These are phyloP conservation scores for Salix purpurea DNA, from an alignment of 345 rosid species.

Conservation along the genomic window DNA sequence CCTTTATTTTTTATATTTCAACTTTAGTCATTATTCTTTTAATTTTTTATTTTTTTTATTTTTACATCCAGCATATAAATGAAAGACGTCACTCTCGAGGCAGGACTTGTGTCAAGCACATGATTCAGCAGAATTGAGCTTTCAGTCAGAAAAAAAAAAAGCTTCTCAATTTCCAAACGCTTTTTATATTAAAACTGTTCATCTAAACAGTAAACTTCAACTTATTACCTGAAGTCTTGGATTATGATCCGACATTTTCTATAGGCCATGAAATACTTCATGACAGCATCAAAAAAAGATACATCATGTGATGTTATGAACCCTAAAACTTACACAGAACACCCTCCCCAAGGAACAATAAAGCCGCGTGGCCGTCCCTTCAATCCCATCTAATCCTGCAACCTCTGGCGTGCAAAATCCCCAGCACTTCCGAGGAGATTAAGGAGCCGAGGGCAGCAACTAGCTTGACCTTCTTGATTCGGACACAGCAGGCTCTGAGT, in stretches of 20 bases:
- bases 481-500: slow-evolving; percentile 51
- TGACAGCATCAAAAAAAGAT: background rate
- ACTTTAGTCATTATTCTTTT: no score
- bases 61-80: no score
- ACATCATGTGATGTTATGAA: background rate
- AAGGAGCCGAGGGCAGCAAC: slow-evolving; percentile 53
- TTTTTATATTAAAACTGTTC: background rate
- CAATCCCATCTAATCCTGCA: slow-evolving; percentile 78
- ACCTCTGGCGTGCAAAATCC: slow-evolving; percentile 60
- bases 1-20: no score
- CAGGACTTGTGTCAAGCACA: background rate
- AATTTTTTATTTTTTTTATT: no score
- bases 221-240: background rate
- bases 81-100: background rate
- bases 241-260: no score
- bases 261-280: no score
- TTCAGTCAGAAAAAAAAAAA: background rate
- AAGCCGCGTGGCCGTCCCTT: no score
- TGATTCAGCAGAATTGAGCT: background rate
- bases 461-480: slow-evolving; percentile 84
- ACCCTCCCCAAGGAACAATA: no score
- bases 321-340: background rate
- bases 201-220: background rate
- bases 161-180: background rate
- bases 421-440: slow-evolving; percentile 67